Evolutionary conservation across 495 filamentous ascomycete genomes (phyloP), one percentile per base, ranked within the genome.

Genomic region (Talaromyces nanjingensis): DNA sequence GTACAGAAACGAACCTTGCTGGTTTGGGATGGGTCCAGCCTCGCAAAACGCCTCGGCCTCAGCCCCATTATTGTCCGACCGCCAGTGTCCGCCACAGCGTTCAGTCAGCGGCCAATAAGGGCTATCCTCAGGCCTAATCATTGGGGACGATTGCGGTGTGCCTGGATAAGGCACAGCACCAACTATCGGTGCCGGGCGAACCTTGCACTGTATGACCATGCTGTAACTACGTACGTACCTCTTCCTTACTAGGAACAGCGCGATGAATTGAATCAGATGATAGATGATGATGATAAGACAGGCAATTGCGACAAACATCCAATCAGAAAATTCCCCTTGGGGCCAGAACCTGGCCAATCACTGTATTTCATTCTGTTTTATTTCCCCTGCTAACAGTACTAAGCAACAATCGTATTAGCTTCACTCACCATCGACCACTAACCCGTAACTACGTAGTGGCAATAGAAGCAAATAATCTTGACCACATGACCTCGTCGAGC

Each of bases 51-150:
- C 53, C 53, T 56, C 53, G 53, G 27, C 53, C 53, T 56, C 53
- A 56, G 53, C 53, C 53, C 53, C 53, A 56, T 56, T 29, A 56
- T 56, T 56, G 53, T 56, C 53, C 53, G 53, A 56, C 53, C 53
- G 53, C 52, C 52, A 54, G 52, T 27, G 11, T 54, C 52, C 24
- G 52, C 53, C 53, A 56, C 53, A 29, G 27, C 25, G 53, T 27
- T 56, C 53, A 16, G 16, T 27, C 27, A n/a, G 14, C 53, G 53
- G 6, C 22, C 53, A 56, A 27, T 56, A 49, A 49, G 18, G 16
- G 45, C 16, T 18, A 20, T 8, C n/a, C 16, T 1, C n/a, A 7
- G 16, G 45, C n/a, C n/a, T 49, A 20, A 18, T 49, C n/a, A 49
- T 49, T 49, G 5, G 6, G 18, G 18, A 8, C n/a, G 45, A 9